Percentiles rank a stretch among this genome's conserved stretches.
Conservation (phyloP, 305 asterid species). For the Fraxinus floribunda region DNA sequence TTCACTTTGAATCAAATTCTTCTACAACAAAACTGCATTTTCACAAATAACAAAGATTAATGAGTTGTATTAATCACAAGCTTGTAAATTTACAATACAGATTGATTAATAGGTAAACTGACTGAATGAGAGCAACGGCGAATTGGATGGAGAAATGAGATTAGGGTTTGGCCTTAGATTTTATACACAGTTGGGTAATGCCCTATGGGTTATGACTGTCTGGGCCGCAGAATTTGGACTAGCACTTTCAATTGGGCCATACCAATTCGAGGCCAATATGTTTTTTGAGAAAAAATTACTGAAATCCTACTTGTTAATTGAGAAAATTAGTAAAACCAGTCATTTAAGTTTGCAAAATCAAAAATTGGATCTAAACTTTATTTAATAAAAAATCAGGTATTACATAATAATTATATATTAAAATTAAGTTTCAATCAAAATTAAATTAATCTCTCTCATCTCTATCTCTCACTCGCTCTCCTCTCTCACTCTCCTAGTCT, state of each 20-base stretch:
- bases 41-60: background rate
- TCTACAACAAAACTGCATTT: background rate
- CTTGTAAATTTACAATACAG: background rate
- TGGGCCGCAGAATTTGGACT: background rate
- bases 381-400: no score
- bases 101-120: background rate
- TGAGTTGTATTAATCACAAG: background rate
- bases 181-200: background rate
- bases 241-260: background rate
- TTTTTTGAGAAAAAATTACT: no score
- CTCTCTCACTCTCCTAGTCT: no score
- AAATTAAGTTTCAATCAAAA: no score
- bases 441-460: no score
- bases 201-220: background rate
- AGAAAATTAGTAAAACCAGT: no score
- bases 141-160: background rate
- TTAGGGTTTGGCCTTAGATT: background rate
- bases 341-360: no score
- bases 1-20: slow-evolving; percentile 6
- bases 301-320: no score
- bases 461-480: no score
- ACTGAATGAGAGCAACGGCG: background rate
- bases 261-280: background rate
- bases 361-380: no score
- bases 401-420: no score